Conservation (phyloP, 2,329 filamentous ascomycete genomes). For the Fusarium mexicanum region DNA sequence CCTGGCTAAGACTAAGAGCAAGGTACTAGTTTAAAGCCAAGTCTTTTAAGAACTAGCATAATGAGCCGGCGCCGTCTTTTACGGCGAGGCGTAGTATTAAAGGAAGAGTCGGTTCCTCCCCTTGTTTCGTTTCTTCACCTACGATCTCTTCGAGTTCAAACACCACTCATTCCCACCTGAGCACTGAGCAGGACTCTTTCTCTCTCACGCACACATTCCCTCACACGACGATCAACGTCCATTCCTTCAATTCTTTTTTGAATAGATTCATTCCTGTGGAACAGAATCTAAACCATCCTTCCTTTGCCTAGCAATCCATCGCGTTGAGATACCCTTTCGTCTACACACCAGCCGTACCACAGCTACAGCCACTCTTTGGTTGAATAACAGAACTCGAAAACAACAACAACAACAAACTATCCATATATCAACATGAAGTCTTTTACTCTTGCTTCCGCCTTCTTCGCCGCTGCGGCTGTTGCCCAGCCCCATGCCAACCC, state of each 20-base stretch:
- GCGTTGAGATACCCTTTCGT: constrained; percentile 41
- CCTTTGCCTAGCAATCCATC: constrained; percentile 29
- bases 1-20: constrained; percentile 22
- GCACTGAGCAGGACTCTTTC: constrained; percentile 41
- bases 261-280: constrained; percentile 44
- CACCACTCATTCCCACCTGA: constrained; percentile 43
- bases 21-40: constrained; percentile 33
- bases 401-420: constrained; percentile 20
- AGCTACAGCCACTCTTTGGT: constrained; percentile 36
- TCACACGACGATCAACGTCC: constrained; percentile 38
- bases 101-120: constrained; percentile 40
- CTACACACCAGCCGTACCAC: constrained; percentile 27
- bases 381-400: constrained; percentile 31
- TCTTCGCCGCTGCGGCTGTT: constrained; percentile 54
- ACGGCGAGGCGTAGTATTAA: constrained; percentile 40
- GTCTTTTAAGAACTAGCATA: constrained; percentile 38
- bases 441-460: constrained; percentile 44
- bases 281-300: constrained; percentile 38
- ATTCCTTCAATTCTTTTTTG: constrained; percentile 38
- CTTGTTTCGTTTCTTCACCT: constrained; percentile 38
- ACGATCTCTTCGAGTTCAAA: constrained; percentile 42
- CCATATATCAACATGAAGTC: constrained; percentile 53
- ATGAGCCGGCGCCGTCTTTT: constrained; percentile 25
- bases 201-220: constrained; percentile 40
- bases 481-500: constrained; percentile 57